Evolutionary conservation across 768 basidiomycete species (phyloP).

Genomic region (Suillus plorans): DNA sequence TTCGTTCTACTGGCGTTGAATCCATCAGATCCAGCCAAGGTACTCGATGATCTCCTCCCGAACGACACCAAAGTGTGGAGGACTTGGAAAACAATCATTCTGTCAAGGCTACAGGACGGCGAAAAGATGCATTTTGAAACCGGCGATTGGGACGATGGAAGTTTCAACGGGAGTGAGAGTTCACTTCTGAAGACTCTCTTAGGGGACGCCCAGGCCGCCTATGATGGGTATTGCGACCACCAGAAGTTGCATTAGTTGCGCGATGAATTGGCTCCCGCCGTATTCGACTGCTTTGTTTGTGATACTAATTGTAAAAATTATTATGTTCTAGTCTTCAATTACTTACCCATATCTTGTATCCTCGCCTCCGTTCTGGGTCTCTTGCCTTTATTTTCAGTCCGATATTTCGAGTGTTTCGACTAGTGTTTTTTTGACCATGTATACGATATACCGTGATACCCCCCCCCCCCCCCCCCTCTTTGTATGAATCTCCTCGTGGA

Average conservation of each 20-base stretch:
- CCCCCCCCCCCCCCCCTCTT: no score
- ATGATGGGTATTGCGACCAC: slow-evolving; percentile 20
- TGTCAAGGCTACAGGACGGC: slow-evolving; percentile 14
- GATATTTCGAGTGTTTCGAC: background rate
- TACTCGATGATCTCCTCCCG: slow-evolving; percentile 25
- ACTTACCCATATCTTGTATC: background rate
- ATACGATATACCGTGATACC: background rate
- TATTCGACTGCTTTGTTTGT: background rate
- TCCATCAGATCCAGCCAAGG: slow-evolving; percentile 18
- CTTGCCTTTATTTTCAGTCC: background rate
- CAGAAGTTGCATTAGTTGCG: background rate
- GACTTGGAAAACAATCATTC: slow-evolving; percentile 22
- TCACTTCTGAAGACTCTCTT: slow-evolving; percentile 24
- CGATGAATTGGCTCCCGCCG: background rate
- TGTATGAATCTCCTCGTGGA: background rate
- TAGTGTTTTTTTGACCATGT: background rate
- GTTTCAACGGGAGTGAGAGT: slow-evolving; percentile 17
- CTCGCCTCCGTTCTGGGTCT: background rate
- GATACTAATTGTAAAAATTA: background rate
- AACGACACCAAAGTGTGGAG: slow-evolving; percentile 32
- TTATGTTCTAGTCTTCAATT: background rate
- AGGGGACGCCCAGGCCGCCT: slow-evolving; percentile 24
- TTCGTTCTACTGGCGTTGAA: slow-evolving; percentile 24
- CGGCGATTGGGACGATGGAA: slow-evolving; percentile 22
- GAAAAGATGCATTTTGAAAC: slow-evolving; percentile 24